Percentiles rank a stretch among this genome's conserved stretches.
phyloP scores from a whole-genome alignment of 768 basidiomycete genomes.

The Serendipita sp. region DNA sequence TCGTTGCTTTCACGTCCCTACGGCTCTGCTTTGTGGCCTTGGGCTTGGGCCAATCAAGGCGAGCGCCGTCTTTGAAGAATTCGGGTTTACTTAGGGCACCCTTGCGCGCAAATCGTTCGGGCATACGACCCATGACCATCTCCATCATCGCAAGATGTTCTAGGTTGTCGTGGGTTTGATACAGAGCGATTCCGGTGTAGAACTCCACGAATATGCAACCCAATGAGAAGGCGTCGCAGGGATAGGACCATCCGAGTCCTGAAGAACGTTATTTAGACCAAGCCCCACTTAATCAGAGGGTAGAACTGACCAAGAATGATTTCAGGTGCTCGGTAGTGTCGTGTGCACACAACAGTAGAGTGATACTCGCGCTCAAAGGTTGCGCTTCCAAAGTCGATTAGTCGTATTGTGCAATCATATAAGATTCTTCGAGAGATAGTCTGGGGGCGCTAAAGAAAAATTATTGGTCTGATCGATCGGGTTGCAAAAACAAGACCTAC shows the following conservation, averaged over 20 bases:
- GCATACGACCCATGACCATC: slow-evolving; percentile 97
- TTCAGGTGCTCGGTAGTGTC: slow-evolving; percentile 97
- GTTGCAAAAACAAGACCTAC: not conserved
- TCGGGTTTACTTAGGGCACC: slow-evolving; percentile 75
- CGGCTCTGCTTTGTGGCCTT: slow-evolving; percentile 78
- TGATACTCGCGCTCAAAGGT: slow-evolving; percentile 98
- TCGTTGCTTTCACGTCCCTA: slow-evolving; percentile 84
- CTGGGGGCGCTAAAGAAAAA: slow-evolving; percentile 3
- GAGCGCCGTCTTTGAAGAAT: slow-evolving; percentile 66
- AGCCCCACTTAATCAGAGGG: slow-evolving; percentile 9
- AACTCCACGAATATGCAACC: slow-evolving; percentile 99
- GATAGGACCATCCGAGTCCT: slow-evolving; percentile 97
- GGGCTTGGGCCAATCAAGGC: slow-evolving; percentile 85
- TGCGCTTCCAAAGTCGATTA: slow-evolving; percentile 98
- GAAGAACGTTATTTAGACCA: slow-evolving; percentile 7
- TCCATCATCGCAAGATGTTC: slow-evolving; percentile 99
- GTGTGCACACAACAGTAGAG: slow-evolving; percentile 91
- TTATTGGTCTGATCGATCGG: not conserved
- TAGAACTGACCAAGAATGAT: slow-evolving; percentile 79
- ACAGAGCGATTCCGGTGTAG: slow-evolving; percentile 93
- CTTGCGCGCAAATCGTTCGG: slow-evolving; percentile 61
- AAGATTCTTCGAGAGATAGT: not conserved
- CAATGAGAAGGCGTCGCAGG: slow-evolving; percentile 95
- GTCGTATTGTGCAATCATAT: slow-evolving; percentile 47
- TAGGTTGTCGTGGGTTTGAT: slow-evolving; percentile 97